These are phyloP conservation scores for Pestalotiopsis sp. DNA, from an alignment of 2,329 filamentous ascomycete species.

Conservation along the genomic window DNA sequence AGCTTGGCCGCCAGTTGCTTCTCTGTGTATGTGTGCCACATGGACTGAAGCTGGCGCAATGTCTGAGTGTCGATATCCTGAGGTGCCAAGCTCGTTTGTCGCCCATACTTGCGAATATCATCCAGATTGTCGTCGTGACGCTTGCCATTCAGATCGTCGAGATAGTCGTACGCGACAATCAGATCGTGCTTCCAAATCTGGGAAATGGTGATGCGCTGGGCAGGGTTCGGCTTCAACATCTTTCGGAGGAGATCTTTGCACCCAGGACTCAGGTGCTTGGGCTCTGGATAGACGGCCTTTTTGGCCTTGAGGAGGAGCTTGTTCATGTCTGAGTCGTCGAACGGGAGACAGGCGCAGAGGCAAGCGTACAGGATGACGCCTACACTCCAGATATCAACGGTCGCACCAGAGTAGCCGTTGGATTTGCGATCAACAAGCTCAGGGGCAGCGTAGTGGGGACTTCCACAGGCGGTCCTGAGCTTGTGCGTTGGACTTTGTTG, in stretches of 20 bases:
- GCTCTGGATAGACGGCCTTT: conserved; percentile 63
- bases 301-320: conserved; percentile 65
- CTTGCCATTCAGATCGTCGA: conserved; percentile 66
- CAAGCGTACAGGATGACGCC: conserved; percentile 89
- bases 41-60: conserved; percentile 80
- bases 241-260: conserved; percentile 77
- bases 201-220: conserved; percentile 75
- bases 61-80: conserved; percentile 81
- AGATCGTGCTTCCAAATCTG: conserved; percentile 87
- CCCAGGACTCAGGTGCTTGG: conserved; percentile 65
- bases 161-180: conserved; percentile 79
- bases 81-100: conserved; percentile 59
- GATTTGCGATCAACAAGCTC: conserved; percentile 79
- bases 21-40: conserved; percentile 87
- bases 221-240: conserved; percentile 80
- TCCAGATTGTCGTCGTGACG: conserved; percentile 50
- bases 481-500: conserved; percentile 78
- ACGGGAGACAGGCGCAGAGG: conserved; percentile 82
- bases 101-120: conserved; percentile 63
- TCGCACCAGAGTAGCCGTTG: conserved; percentile 73
- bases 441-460: conserved; percentile 94
- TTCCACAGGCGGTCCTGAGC: conserved; percentile 89
- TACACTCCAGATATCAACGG: conserved; percentile 93
- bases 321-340: conserved; percentile 68
- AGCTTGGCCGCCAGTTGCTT: conserved; percentile 72